Conservation (phyloP, 768 basidiomycete genomes). For the Panaeolus papilionaceus region DNA sequence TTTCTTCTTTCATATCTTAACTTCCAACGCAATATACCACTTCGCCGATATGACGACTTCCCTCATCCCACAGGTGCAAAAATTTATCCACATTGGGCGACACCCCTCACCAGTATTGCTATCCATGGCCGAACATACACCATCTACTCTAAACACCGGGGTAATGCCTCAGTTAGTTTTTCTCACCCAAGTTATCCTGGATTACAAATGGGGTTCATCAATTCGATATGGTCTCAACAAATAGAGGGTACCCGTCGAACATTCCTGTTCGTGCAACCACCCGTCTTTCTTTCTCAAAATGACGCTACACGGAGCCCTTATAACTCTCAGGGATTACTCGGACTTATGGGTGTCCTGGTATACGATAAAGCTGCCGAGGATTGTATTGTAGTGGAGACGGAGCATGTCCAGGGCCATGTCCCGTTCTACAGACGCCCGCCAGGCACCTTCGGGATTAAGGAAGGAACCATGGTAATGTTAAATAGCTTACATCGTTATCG, state of each 20-base stretch:
- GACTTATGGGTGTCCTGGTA: background rate
- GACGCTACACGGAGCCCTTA: background rate
- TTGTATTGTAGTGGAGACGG: background rate
- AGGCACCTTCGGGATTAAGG: background rate
- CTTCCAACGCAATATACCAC: background rate
- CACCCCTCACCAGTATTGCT: conserved; percentile 11
- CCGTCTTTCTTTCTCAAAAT: background rate
- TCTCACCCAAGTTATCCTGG: background rate
- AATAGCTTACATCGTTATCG: conserved; percentile 8
- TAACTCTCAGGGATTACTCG: background rate
- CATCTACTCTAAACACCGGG: conserved; percentile 16
- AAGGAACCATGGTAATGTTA: background rate
- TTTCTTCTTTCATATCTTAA: background rate
- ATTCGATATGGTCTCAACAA: conserved; percentile 21
- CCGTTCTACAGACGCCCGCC: background rate
- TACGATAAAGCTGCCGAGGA: background rate
- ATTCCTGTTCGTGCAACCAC: background rate
- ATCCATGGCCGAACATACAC: conserved; percentile 21
- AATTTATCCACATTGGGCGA: conserved; percentile 17
- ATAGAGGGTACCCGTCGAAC: conserved; percentile 11
- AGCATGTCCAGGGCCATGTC: background rate
- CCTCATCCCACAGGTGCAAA: conserved; percentile 24
- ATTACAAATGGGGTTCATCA: conserved; percentile 19
- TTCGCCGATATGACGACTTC: conserved; percentile 18
- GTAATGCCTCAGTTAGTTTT: conserved; percentile 24